Evolutionary conservation across 192 early-diverging fungal species (phyloP).

Genomic region (Backusella luteola): DNA sequence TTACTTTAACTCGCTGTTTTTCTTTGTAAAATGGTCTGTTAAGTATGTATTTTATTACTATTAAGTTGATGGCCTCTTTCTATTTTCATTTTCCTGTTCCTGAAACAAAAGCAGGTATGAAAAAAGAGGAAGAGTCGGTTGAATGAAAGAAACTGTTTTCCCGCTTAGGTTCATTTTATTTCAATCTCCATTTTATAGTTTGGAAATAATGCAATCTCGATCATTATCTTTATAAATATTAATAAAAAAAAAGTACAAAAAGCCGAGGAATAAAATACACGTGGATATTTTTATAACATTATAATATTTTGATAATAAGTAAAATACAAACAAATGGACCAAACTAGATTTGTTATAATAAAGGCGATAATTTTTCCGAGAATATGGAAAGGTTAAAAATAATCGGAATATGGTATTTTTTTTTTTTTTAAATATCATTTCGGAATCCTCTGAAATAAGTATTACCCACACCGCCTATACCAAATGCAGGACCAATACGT

Average conservation of each 20-base stretch:
- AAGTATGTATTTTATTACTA: neutral
- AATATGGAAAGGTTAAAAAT: neutral
- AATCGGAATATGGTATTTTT: neutral
- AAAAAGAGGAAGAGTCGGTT: neutral
- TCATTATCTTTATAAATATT: neutral
- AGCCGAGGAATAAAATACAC: neutral
- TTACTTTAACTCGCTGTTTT: neutral
- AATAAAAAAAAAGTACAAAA: neutral
- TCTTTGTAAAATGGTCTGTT: neutral
- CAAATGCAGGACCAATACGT: conserved; percentile 46
- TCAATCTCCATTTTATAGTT: neutral
- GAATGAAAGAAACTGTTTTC: neutral
- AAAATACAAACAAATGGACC: neutral
- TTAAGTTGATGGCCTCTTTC: neutral
- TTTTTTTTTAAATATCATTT: neutral
- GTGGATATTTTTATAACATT: neutral
- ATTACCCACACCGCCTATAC: conserved; percentile 45
- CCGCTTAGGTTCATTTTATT: neutral
- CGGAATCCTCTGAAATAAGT: conserved; percentile 22
- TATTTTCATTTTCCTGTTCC: neutral
- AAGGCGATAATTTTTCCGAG: neutral
- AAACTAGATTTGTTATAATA: neutral
- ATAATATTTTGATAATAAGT: neutral
- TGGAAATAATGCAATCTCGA: neutral
- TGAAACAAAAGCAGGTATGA: neutral